A percentile compares a stretch with the other conserved stretches of the same genome.
phyloP scores from a whole-genome alignment of 192 early-diverging fungal genomes.

The Linnemannia hyalina region DNA sequence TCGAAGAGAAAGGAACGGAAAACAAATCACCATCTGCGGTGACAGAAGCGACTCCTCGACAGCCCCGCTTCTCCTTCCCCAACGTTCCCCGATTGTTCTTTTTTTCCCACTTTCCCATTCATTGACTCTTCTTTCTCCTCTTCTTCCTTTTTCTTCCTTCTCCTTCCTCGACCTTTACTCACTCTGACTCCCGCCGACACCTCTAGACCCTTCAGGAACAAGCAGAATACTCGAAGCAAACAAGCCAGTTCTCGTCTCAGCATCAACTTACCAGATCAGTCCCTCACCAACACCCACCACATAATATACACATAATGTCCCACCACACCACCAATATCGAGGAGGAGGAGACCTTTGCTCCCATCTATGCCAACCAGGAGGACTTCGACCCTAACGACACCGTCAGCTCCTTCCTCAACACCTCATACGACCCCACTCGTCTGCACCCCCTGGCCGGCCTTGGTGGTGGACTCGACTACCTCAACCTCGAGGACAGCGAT shows the following conservation, averaged over 20 bases:
- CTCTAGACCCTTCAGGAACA: background rate
- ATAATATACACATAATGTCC: conserved; percentile 33
- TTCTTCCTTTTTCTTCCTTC: background rate
- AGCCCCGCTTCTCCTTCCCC: background rate
- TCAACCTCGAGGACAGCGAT: conserved; percentile 60
- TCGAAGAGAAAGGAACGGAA: conserved; percentile 7
- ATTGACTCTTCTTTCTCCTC: background rate
- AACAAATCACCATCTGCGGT: conserved; percentile 4
- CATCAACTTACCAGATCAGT: conserved; percentile 13
- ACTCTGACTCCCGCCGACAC: background rate
- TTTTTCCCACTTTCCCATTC: background rate
- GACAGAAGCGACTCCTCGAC: too few species aligned
- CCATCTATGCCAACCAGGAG: conserved; percentile 53
- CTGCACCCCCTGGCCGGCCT: conserved; percentile 67
- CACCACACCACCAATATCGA: conserved; percentile 48
- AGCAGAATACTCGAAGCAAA: background rate
- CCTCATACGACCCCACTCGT: conserved; percentile 57
- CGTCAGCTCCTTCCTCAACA: conserved; percentile 64
- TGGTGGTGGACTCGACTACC: conserved; percentile 68
- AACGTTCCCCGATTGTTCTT: background rate
- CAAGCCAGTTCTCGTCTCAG: background rate
- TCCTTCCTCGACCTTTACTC: conserved; percentile 3
- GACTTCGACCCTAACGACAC: conserved; percentile 62
- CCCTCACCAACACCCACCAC: background rate
- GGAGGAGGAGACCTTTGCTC: conserved; percentile 53